Evolutionary conservation across 805 yeast species (phyloP), one percentile per base, ranked within the genome.

Genomic region (Teunomyces aglyptinius): DNA sequence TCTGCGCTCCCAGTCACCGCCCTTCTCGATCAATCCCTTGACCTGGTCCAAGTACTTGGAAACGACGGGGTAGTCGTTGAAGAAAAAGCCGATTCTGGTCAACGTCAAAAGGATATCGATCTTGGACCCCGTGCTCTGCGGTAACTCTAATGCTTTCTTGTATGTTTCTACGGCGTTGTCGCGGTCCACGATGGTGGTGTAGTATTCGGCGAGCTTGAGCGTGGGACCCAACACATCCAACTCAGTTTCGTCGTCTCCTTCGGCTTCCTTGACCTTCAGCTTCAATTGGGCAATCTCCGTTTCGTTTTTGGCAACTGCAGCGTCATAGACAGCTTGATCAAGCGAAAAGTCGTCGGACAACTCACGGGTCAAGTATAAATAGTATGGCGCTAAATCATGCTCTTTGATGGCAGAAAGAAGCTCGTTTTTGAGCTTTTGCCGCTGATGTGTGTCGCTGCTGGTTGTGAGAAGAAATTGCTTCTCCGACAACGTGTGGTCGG

Each of bases 1-100:
- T 60, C 96, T 83, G 68, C 99, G 87, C 70, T 94, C 99, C 99
- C 99, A 94, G 66, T 94, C 99, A 51, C 99, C 99, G 46, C 98
- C 99, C 60, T 89, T 87, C 59, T 92, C 98, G 59, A 94, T 89
- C 63, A 89, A 77, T 19, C 71, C 60, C 60, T 86, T 82, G 15
- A 85, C 82, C 55, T 83, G 83, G 46, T 85, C 92, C 53, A 94
- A 77, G 59, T 85, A 84, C 56, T 82, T 81, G 49, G 83, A 78
- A 38, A 86, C 85, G 53, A 80, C 81, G 5, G 71, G 66, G 61
- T 82, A 83, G 68, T 94, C 96, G 59, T 85, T 83, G 65, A 78
- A 92, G 65, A 94, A 90, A 57, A 90, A 84, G n/a, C 96, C 97
- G 46, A 94, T 67, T 64, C 98, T 82, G 11, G 90, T 78, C 52